These are phyloP conservation scores for Mycosarcoma maydis DNA, from an alignment of 1,284 basidiomycete genomes.

Conservation along the genomic window DNA sequence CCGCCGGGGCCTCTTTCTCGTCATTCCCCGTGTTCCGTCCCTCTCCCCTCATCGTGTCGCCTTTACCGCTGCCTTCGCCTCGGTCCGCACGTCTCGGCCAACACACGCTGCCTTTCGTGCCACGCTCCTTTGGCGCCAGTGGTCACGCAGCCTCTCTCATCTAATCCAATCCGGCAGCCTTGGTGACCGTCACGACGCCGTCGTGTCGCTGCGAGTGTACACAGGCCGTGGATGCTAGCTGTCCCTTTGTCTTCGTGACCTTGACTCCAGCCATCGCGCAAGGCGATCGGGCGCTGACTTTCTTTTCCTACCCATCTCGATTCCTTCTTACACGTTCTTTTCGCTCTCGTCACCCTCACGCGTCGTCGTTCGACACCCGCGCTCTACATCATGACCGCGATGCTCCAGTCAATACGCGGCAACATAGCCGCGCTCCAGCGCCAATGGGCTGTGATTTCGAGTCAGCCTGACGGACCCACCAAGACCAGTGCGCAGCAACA, in stretches of 20 bases:
- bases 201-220: neutral
- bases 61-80: neutral
- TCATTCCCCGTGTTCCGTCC: conserved; percentile 6
- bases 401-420: conserved; percentile 49
- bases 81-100: too few relatives aligned
- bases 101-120: neutral
- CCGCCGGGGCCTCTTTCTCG: conserved; percentile 12
- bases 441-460: conserved; percentile 57
- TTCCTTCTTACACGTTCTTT: neutral
- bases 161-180: neutral
- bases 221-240: neutral
- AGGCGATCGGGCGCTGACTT: conserved; percentile 4
- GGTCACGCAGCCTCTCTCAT: conserved; percentile 6
- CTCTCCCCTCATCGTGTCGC: neutral
- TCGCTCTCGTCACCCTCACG: neutral
- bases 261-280: neutral
- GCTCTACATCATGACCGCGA: conserved; percentile 2
- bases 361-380: neutral
- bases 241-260: neutral
- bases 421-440: conserved; percentile 57
- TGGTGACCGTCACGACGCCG: neutral
- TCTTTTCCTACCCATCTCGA: neutral
- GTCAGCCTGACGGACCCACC: conserved; percentile 54
- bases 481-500: conserved; percentile 56
- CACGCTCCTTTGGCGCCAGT: conserved; percentile 1